Conservation (phyloP, 176 grass and related monocot genomes). For the Hyparrhenia diplandra region DNA sequence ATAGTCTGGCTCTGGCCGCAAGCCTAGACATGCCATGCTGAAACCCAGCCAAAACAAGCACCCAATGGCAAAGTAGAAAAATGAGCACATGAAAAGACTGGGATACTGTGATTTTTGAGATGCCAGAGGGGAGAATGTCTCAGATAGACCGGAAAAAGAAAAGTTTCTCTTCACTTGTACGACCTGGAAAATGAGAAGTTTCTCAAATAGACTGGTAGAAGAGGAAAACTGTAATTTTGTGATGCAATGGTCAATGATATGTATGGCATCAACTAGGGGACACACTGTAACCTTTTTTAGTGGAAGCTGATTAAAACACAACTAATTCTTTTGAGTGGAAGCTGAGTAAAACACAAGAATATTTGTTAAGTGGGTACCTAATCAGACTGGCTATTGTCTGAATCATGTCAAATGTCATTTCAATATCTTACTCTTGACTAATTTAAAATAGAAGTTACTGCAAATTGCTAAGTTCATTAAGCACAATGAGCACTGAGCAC, state of each 20-base stretch:
- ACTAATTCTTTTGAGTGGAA: slow-evolving; percentile 1
- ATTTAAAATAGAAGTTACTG: background rate
- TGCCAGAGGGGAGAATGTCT: background rate
- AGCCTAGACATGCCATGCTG: background rate
- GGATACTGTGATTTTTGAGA: background rate
- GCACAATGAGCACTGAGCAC: background rate
- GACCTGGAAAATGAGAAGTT: background rate
- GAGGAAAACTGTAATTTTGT: too few relatives aligned
- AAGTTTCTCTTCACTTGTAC: background rate
- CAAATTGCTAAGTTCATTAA: background rate
- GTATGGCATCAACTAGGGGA: background rate
- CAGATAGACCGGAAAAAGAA: background rate
- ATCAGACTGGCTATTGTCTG: background rate
- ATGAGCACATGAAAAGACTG: background rate
- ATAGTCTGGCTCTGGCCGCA: background rate
- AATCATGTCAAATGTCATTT: slow-evolving; percentile 15
- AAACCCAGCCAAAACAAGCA: background rate
- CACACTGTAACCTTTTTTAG: background rate
- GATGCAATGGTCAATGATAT: too few relatives aligned
- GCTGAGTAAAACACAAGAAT: background rate
- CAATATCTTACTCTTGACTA: background rate
- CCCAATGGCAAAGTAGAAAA: background rate
- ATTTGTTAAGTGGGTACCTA: slow-evolving; percentile 3
- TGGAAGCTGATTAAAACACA: background rate
- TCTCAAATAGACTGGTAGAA: too few relatives aligned